phyloP scores from a whole-genome alignment of 2,329 filamentous ascomycete genomes.

The Scedosporium aurantiacum region DNA sequence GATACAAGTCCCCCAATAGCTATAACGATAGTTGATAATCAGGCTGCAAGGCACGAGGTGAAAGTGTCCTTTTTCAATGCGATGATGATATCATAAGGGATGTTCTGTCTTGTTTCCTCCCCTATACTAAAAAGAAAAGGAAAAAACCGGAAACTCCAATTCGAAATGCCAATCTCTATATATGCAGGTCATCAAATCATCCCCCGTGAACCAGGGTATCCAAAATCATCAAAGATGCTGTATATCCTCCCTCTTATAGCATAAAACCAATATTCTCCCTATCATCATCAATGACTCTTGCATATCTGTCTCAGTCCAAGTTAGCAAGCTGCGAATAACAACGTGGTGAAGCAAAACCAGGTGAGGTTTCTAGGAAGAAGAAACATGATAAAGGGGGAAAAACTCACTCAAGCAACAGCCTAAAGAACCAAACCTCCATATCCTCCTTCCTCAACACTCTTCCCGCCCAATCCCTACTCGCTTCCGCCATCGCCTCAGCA shows the following conservation, averaged over 20 bases:
- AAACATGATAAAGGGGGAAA: background rate
- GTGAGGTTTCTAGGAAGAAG: background rate
- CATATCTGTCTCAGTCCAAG: slow-evolving; percentile 35
- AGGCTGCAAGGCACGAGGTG: background rate
- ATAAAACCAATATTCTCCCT: slow-evolving; percentile 44
- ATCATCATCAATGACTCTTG: slow-evolving; percentile 52
- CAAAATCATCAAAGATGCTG: background rate
- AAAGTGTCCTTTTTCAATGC: background rate
- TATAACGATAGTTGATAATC: background rate
- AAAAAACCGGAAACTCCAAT: background rate
- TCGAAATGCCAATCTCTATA: background rate
- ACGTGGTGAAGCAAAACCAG: background rate
- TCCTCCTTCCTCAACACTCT: slow-evolving; percentile 61
- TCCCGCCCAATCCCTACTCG: slow-evolving; percentile 60
- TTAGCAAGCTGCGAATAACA: slow-evolving; percentile 4
- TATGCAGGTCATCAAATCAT: background rate
- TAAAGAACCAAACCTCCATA: slow-evolving; percentile 58
- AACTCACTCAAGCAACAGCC: slow-evolving; percentile 56
- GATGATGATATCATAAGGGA: background rate
- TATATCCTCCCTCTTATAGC: background rate
- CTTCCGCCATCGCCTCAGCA: slow-evolving; percentile 52
- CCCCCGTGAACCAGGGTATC: background rate
- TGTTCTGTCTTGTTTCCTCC: background rate
- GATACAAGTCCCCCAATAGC: background rate
- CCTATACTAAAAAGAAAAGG: background rate